These are phyloP conservation scores for Chaetomiaceae sp. DNA, from an alignment of 2,329 filamentous ascomycete species.

Conservation along the genomic window DNA sequence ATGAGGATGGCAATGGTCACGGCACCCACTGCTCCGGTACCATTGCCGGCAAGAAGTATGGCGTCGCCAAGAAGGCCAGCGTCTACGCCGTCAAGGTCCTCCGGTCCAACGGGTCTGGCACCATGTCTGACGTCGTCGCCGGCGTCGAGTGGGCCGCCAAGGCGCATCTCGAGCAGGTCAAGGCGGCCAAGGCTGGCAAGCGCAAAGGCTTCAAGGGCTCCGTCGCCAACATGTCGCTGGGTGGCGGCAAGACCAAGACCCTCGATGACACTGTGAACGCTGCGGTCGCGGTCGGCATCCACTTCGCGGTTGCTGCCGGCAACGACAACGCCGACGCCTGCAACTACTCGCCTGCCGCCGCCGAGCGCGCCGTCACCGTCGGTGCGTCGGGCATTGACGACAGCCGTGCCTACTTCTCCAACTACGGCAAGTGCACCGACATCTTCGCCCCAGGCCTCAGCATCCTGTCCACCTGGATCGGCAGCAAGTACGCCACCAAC, in stretches of 20 bases:
- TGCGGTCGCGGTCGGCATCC: slow-evolving; percentile 82
- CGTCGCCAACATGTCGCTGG: slow-evolving; percentile 98
- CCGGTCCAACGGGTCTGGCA: slow-evolving; percentile 91
- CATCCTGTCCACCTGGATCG: slow-evolving; percentile 98
- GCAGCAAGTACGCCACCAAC: slow-evolving; percentile 92
- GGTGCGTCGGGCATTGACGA: slow-evolving; percentile 91
- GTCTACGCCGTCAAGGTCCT: slow-evolving; percentile 98
- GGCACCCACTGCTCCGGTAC: slow-evolving; percentile 99
- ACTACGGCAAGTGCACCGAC: slow-evolving; percentile 98
- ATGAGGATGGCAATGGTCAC: slow-evolving; percentile 94
- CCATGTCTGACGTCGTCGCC: slow-evolving; percentile 98
- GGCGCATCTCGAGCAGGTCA: slow-evolving; percentile 68
- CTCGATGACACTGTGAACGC: slow-evolving; percentile 92
- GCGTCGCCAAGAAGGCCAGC: slow-evolving; percentile 98
- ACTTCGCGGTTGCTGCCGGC: slow-evolving; percentile 96
- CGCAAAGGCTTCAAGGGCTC: slow-evolving; percentile 98
- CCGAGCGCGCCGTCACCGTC: slow-evolving; percentile 87
- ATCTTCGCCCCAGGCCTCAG: slow-evolving; percentile 97
- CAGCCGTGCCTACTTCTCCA: slow-evolving; percentile 99
- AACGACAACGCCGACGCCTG: slow-evolving; percentile 99
- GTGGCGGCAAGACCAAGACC: slow-evolving; percentile 90
- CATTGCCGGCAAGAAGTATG: slow-evolving; percentile 96
- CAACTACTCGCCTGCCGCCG: slow-evolving; percentile 96
- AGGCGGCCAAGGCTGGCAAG: slow-evolving; percentile 77
- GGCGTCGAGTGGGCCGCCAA: slow-evolving; percentile 92